These are phyloP conservation scores for Eucalyptus pauciflora DNA, from an alignment of 345 rosid species.

Conservation along the genomic window DNA sequence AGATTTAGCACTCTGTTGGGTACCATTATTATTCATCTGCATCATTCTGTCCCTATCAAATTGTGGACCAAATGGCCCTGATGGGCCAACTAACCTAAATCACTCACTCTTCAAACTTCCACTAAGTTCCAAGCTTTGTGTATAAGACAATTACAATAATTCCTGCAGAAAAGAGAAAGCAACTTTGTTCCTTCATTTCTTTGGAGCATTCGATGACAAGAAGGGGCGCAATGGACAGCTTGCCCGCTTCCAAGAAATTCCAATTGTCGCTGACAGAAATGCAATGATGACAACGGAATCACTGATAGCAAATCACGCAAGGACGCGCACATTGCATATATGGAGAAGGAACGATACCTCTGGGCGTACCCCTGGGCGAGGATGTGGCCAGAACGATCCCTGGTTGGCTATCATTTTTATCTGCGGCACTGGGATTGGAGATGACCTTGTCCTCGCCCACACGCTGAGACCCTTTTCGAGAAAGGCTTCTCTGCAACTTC, in stretches of 20 bases:
- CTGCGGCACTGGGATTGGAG: constrained; percentile 15
- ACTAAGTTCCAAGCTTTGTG: not conserved
- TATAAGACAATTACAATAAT: not conserved
- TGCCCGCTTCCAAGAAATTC: not conserved
- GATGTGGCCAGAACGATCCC: constrained; percentile 17
- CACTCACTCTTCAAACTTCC: not conserved
- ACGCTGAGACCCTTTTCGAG: constrained; percentile 63
- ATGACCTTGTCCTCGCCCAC: constrained; percentile 29
- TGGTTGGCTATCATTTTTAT: constrained; percentile 25
- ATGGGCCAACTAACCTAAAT: not conserved
- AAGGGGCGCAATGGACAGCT: not conserved
- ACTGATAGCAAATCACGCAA: not conserved
- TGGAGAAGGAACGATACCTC: not conserved
- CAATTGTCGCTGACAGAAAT: not conserved
- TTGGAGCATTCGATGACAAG: not conserved
- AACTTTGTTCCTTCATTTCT: not conserved
- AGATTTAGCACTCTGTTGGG: not conserved
- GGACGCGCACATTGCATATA: not conserved
- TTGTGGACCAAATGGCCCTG: not conserved
- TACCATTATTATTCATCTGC: not conserved
- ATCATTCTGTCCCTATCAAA: not conserved
- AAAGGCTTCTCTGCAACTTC: constrained; percentile 65
- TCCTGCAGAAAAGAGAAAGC: not conserved
- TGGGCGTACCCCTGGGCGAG: constrained; percentile 43
- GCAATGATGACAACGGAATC: not conserved